phyloP scores from a whole-genome alignment of 2,329 filamentous ascomycete species.

The Aspergillus brasiliensis region DNA sequence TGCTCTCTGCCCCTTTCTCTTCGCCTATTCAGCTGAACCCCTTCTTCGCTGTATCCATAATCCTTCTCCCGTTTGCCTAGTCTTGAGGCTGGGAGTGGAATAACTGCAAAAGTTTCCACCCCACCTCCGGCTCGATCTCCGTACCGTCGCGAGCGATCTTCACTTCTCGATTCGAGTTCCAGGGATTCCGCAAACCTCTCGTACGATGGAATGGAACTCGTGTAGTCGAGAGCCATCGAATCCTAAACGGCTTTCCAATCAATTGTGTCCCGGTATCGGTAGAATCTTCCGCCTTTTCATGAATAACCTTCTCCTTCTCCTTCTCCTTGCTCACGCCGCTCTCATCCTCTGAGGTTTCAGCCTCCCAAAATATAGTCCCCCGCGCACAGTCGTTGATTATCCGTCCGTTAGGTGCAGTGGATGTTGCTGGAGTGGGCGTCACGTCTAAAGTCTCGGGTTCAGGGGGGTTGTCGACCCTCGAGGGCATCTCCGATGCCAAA shows the following conservation, averaged over 20 bases:
- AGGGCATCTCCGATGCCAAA: constrained; percentile 69
- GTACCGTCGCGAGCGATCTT: constrained; percentile 96
- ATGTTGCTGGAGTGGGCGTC: constrained; percentile 76
- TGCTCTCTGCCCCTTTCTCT: background rate
- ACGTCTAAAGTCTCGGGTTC: constrained; percentile 73
- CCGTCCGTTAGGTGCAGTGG: constrained; percentile 75
- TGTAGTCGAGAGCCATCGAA: constrained; percentile 86
- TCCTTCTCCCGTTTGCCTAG: background rate
- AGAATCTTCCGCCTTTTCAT: constrained; percentile 51
- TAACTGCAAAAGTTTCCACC: constrained; percentile 73
- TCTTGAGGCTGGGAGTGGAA: constrained; percentile 62
- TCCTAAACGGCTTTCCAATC: constrained; percentile 88
- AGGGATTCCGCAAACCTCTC: constrained; percentile 82
- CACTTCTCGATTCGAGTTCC: constrained; percentile 93
- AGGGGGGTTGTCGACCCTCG: constrained; percentile 60
- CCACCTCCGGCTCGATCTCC: constrained; percentile 82
- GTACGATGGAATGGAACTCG: constrained; percentile 87
- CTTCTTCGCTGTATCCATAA: background rate
- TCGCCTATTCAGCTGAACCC: background rate
- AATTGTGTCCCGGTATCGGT: constrained; percentile 57
- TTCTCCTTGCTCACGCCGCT: constrained; percentile 40
- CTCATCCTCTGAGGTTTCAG: constrained; percentile 61
- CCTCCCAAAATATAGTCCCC: constrained; percentile 98
- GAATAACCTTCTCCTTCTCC: constrained; percentile 48
- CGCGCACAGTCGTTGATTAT: constrained; percentile 91